A percentile compares a stretch with the other conserved stretches of the same genome.
These are phyloP conservation scores for Phytophthora ramorum DNA, from an alignment of 352 stramenopile species.

Conservation along the genomic window DNA sequence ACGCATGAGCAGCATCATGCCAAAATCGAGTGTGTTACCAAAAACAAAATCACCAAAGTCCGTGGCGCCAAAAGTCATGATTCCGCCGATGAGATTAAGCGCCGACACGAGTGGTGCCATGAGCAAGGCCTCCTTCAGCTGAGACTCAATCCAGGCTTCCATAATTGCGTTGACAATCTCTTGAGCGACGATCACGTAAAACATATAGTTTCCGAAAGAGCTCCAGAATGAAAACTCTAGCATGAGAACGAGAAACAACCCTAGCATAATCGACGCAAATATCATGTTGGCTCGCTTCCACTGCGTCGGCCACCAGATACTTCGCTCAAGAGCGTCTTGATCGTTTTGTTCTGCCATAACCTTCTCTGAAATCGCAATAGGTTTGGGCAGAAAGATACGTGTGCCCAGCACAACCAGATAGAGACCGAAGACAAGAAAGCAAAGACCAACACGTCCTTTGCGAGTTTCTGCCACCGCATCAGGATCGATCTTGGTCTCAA, in stretches of 20 bases:
- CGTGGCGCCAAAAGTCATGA: constrained; percentile 95
- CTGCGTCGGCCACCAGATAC: constrained; percentile 90
- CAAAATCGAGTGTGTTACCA: constrained; percentile 95
- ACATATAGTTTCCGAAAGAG: constrained; percentile 95
- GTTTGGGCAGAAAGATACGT: constrained; percentile 94
- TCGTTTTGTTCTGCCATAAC: constrained; percentile 88
- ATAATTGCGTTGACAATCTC: constrained; percentile 91
- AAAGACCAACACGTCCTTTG: constrained; percentile 92
- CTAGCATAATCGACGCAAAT: constrained; percentile 92
- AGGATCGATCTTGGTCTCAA: constrained; percentile 86
- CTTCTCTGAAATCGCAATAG: constrained; percentile 90
- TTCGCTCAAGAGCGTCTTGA: constrained; percentile 64
- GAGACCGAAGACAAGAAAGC: constrained; percentile 92
- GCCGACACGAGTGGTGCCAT: constrained; percentile 91
- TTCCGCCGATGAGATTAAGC: constrained; percentile 89
- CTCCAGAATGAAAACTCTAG: constrained; percentile 97
- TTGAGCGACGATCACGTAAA: constrained; percentile 95
- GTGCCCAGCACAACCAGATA: constrained; percentile 86
- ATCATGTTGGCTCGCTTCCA: constrained; percentile 97
- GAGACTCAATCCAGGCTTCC: constrained; percentile 89
- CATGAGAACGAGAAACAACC: constrained; percentile 94
- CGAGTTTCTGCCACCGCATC: constrained; percentile 63
- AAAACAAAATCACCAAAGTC: constrained; percentile 98
- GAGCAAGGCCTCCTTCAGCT: constrained; percentile 93
- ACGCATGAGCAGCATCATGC: constrained; percentile 93